These are phyloP conservation scores for Aegilops sharonensis DNA, from an alignment of 176 grass and related monocot species.

Conservation along the genomic window DNA sequence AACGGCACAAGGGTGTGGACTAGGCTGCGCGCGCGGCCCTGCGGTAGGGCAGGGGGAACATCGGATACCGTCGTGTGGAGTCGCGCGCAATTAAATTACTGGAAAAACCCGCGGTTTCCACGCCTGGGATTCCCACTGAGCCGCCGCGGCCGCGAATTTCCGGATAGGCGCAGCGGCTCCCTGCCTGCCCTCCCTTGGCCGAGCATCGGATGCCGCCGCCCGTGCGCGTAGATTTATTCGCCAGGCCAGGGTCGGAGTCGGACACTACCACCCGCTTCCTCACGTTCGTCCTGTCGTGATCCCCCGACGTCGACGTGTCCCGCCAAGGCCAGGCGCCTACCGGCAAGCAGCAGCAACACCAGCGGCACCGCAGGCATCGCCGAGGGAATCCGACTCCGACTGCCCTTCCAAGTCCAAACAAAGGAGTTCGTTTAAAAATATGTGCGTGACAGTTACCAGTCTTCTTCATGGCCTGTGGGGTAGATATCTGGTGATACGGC, in stretches of 20 bases:
- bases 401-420: neutral
- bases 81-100: neutral
- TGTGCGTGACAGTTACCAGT: neutral
- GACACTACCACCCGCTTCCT: neutral
- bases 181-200: neutral
- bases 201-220: conserved; percentile 43
- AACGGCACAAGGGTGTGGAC: rapidly evolving
- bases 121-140: conserved; percentile 47
- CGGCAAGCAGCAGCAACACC: neutral
- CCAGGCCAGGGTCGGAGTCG: neutral
- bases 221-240: conserved; percentile 28
- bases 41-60: conserved; percentile 27
- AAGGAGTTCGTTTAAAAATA: neutral
- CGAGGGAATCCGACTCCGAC: conserved; percentile 29
- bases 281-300: conserved; percentile 22
- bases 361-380: conserved; percentile 1
- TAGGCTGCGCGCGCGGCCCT: no score
- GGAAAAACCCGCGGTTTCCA: conserved; percentile 23
- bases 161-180: conserved; percentile 8
- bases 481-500: no score
- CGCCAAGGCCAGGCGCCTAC: neutral
- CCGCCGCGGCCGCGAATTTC: conserved; percentile 38
- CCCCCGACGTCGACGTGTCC: conserved; percentile 25
- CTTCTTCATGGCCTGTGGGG: neutral
- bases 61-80: conserved; percentile 44